A percentile compares a stretch with the other conserved stretches of the same genome.
Evolutionary conservation across 305 asterid species (phyloP).

Genomic region (Fraxinus paxiana): DNA sequence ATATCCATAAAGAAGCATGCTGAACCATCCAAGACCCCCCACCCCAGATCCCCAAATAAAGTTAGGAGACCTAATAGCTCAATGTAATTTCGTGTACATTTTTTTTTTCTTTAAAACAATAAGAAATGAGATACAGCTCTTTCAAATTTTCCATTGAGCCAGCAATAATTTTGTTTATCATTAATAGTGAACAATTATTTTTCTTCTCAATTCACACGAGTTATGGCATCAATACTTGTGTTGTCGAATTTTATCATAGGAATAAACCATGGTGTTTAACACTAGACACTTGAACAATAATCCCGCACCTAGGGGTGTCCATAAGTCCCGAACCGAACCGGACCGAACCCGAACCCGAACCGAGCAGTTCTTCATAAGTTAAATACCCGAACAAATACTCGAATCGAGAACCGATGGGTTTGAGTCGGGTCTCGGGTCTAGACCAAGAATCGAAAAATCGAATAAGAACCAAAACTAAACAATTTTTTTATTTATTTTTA

Average conservation of each 20-base stretch:
- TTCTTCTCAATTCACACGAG: slow-evolving; percentile 1
- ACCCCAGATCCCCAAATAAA: background rate
- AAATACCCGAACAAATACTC: no score
- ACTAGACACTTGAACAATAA: slow-evolving; percentile 7
- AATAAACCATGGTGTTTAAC: background rate
- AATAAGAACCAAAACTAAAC: no score
- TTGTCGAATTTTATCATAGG: background rate
- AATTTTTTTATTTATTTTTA: no score
- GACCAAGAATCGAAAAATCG: no score
- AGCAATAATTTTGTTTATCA: background rate
- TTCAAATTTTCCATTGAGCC: background rate
- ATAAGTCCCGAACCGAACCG: no score
- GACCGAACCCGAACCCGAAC: no score
- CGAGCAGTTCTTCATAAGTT: no score
- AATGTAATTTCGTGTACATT: background rate
- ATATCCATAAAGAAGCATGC: background rate
- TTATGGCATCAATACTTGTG: background rate
- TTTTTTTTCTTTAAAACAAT: background rate
- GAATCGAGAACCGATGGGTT: no score
- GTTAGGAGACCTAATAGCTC: background rate
- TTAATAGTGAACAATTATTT: background rate
- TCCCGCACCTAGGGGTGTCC: no score
- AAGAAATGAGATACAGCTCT: background rate
- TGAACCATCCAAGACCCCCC: background rate
- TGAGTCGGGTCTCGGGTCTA: no score